phyloP scores from a whole-genome alignment of 225 moss, liverwort and hornwort species.

The Physcomitrellopsis africana region DNA sequence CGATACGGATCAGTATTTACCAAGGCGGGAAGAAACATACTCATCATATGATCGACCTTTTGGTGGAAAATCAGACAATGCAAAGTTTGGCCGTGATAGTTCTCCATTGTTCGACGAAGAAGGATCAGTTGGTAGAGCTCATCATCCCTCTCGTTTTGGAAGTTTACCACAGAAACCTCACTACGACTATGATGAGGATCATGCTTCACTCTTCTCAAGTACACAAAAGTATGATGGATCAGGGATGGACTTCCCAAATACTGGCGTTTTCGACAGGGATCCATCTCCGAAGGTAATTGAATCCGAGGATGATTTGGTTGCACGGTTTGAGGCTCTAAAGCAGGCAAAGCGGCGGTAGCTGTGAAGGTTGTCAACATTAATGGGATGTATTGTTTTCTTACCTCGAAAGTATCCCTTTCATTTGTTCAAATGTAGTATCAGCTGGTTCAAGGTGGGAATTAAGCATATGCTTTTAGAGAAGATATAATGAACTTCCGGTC shows the following conservation, averaged over 20 bases:
- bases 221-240: background rate
- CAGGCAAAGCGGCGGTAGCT: too few relatives aligned
- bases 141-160: slow-evolving; percentile 31
- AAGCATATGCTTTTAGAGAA: too few relatives aligned
- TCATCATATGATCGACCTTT: slow-evolving; percentile 45
- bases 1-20: slow-evolving; percentile 30
- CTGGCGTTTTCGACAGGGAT: background rate
- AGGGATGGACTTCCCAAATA: too few relatives aligned
- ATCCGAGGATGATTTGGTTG: too few relatives aligned
- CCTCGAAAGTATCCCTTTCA: too few relatives aligned
- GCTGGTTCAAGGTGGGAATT: too few relatives aligned
- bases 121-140: slow-evolving; percentile 47
- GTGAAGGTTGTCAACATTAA: too few relatives aligned
- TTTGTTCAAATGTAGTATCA: too few relatives aligned
- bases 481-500: too few relatives aligned
- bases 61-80: slow-evolving; percentile 29
- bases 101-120: slow-evolving; percentile 67
- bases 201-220: background rate
- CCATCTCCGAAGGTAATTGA: too few relatives aligned
- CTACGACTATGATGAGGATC: slow-evolving; percentile 2
- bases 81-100: slow-evolving; percentile 45
- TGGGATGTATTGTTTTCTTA: too few relatives aligned
- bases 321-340: too few relatives aligned
- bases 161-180: slow-evolving; percentile 16
- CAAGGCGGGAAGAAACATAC: slow-evolving; percentile 39